Evolutionary conservation across 768 basidiomycete genomes (phyloP).

Genomic region (Tulasnella sp.): DNA sequence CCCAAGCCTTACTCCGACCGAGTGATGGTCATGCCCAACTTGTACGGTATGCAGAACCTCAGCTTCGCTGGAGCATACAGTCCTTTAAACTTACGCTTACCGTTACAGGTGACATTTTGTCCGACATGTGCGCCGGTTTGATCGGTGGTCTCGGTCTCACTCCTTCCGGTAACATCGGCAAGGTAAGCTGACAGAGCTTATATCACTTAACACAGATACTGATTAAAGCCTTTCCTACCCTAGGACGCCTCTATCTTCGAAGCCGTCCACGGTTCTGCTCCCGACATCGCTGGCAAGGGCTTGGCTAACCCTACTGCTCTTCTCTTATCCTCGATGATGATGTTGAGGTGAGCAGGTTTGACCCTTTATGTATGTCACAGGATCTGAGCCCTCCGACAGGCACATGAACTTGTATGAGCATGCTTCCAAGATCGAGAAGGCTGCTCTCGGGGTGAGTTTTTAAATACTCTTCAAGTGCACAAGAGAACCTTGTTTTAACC

Average conservation of each 20-base stretch:
- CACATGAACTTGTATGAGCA: conserved; percentile 85
- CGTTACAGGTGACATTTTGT: conserved; percentile 62
- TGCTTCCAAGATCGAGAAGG: conserved; percentile 85
- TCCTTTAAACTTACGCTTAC: not conserved
- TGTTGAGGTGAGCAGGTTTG: conserved; percentile 61
- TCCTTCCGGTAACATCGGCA: conserved; percentile 94
- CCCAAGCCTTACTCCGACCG: conserved; percentile 88
- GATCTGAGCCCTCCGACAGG: conserved; percentile 30
- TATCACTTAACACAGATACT: not conserved
- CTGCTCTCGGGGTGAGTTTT: conserved; percentile 65
- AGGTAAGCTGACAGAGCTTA: conserved; percentile 37
- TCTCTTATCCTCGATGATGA: conserved; percentile 90
- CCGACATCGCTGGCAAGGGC: conserved; percentile 97
- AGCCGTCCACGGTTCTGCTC: conserved; percentile 97
- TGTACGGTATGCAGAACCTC: conserved; percentile 43
- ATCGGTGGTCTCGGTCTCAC: conserved; percentile 97
- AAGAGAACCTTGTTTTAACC: not conserved
- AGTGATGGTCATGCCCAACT: conserved; percentile 99
- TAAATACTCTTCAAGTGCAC: not conserved
- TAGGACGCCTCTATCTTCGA: conserved; percentile 99
- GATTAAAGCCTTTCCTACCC: conserved; percentile 4
- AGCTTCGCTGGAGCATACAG: not conserved
- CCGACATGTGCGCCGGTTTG: conserved; percentile 96
- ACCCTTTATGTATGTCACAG: not conserved
- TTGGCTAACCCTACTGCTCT: conserved; percentile 99